Base-by-base conservation (phyloP, 495 filamentous ascomycete genomes). In the Acidiella bohemica region DNA sequence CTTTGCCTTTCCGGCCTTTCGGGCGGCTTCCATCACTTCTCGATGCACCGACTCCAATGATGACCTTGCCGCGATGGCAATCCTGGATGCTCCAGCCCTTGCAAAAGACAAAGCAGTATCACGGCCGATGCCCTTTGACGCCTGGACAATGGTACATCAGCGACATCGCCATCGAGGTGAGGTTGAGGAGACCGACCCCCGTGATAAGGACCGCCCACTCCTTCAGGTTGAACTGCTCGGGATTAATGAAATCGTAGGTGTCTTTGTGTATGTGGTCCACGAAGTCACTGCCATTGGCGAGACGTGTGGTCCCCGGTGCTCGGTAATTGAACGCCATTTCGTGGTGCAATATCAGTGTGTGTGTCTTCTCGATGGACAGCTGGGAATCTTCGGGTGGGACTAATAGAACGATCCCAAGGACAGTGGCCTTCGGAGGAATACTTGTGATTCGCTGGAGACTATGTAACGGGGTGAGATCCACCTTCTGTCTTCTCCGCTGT, bases 11-110 rank as follows among this genome's bases (percentile, higher is more conserved):
- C 59, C 56, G 0, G 62, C 62, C 12, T 40, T 39, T 10, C 46
- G 39, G 3, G 64, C 67, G 0, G 60, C 67, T 0, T 41, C 32
- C 24, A 53, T 45, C 17, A 76, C 57, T 5, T 55, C 58, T 3
- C 38, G 17, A 22, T 53, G 51, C 5, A 60, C 48, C n/a, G 60
- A 51, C 28, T 54, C 53, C 1, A 67, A 51, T 16, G 43, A 39
- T 4, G 59, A 63, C 18, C 72, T 64, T 5, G 68, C 71, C 6
- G 55, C 62, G 11, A 58, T 20, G 32, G 44, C 51, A 33, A 60
- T 46, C 20, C 20, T 14, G 3, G 55, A 40, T 10, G 41, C 50
- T 13, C 43, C 44, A 2, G 57, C 57, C 28, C 42, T 38, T 9
- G 53, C 57, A 28, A 48, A 60, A 33, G 41, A 35, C 21, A 58